Evolutionary conservation across 208 protist species (phyloP).

Genomic region (Trypanosoma lewisi): DNA sequence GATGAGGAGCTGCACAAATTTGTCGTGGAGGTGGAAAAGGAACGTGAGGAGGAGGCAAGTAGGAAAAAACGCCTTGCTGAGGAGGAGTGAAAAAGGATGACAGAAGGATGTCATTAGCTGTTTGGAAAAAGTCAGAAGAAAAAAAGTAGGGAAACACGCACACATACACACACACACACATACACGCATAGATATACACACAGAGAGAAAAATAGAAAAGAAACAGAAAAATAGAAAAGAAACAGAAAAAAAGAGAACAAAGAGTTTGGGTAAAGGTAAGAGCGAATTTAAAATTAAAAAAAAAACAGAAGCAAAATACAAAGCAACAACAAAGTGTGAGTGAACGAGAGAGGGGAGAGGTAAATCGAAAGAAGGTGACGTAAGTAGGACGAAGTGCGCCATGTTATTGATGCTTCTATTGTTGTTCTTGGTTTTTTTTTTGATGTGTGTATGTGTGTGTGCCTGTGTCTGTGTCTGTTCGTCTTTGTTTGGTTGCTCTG

Average conservation of each 20-base stretch:
- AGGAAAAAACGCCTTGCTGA: conserved; percentile 79
- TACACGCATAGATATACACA: too few relatives aligned
- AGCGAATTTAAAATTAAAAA: conserved; percentile 1
- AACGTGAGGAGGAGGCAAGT: conserved; percentile 83
- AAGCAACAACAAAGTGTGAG: not conserved
- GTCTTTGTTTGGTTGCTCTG: too few relatives aligned
- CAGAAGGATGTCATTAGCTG: not conserved
- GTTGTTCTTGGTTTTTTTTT: not conserved
- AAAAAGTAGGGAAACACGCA: too few relatives aligned
- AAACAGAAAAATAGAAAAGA: conserved; percentile 9
- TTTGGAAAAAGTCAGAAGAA: not conserved
- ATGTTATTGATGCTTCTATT: not conserved
- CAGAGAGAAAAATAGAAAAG: not conserved
- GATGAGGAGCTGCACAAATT: conserved; percentile 81
- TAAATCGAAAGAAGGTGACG: not conserved
- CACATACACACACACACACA: too few relatives aligned
- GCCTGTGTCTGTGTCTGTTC: too few relatives aligned
- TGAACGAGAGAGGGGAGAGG: not conserved
- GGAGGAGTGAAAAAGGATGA: conserved; percentile 47
- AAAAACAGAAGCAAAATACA: conserved; percentile 11
- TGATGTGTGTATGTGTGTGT: not conserved
- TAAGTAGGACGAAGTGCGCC: not conserved
- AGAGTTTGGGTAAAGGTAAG: conserved; percentile 5
- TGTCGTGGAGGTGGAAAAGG: conserved; percentile 82
- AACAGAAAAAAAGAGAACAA: not conserved